These are phyloP conservation scores for Fusarium falciforme DNA, from an alignment of 2,329 filamentous ascomycete genomes.

Conservation along the genomic window DNA sequence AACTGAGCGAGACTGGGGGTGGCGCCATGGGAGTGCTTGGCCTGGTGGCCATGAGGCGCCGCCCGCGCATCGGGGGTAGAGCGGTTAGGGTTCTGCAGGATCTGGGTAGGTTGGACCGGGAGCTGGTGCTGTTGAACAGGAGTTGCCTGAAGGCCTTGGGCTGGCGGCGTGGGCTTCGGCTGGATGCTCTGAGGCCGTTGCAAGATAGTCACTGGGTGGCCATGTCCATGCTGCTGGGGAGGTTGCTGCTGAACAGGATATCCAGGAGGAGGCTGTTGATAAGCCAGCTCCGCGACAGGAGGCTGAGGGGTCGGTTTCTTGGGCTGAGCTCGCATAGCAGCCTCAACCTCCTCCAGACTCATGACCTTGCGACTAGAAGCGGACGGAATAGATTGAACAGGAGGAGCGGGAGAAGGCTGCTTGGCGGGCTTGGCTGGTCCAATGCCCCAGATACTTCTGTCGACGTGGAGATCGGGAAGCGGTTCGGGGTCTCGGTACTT, in stretches of 20 bases:
- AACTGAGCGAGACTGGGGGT: conserved; percentile 48
- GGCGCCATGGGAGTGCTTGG: conserved; percentile 65
- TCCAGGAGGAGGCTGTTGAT: conserved; percentile 43
- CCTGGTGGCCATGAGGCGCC: conserved; percentile 51
- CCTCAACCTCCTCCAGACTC: conserved; percentile 97
- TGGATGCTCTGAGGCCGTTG: conserved; percentile 62
- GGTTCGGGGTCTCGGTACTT: conserved; percentile 88
- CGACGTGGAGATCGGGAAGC: conserved; percentile 90
- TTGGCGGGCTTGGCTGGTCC: conserved; percentile 63
- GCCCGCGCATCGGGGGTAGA: conserved; percentile 61
- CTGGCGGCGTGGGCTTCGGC: conserved; percentile 54
- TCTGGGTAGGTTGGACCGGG: conserved; percentile 74
- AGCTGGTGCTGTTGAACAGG: conserved; percentile 51
- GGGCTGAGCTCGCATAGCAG: conserved; percentile 82
- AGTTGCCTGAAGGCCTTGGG: conserved; percentile 44
- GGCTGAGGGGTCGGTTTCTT: conserved; percentile 59
- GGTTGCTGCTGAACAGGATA: conserved; percentile 46
- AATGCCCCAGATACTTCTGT: conserved; percentile 92
- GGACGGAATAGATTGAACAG: conserved; percentile 36
- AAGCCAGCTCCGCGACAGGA: conserved; percentile 42
- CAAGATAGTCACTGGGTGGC: conserved; percentile 65
- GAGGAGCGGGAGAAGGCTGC: conserved; percentile 46
- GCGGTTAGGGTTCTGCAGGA: conserved; percentile 82
- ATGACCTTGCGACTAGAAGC: conserved; percentile 78
- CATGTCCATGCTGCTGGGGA: conserved; percentile 51